These are phyloP conservation scores for Luffa acutangula DNA, from an alignment of 306 rosid species.

Conservation along the genomic window DNA sequence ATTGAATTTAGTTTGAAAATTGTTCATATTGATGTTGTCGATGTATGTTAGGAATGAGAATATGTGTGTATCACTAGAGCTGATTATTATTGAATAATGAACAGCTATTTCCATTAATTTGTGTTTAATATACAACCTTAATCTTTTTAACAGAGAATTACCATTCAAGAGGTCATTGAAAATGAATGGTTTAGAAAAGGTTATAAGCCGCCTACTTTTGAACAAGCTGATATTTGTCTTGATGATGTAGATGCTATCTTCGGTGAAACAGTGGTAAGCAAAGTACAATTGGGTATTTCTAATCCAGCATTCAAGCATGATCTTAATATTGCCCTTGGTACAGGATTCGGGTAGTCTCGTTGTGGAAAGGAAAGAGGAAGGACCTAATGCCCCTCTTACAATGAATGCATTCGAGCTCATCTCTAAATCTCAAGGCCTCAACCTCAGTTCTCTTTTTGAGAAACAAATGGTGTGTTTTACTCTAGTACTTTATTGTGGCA, in stretches of 20 bases:
- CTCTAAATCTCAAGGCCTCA: constrained; percentile 90
- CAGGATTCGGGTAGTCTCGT: constrained; percentile 65
- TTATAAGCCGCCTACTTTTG: constrained; percentile 73
- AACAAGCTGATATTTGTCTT: constrained; percentile 65
- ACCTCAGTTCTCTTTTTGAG: constrained; percentile 78
- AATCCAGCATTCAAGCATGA: neutral
- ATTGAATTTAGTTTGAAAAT: neutral
- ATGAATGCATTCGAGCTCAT: constrained; percentile 98
- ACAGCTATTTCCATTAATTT: neutral
- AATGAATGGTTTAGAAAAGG: constrained; percentile 98
- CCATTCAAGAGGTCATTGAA: constrained; percentile 66
- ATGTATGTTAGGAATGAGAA: neutral
- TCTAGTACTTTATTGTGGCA: neutral
- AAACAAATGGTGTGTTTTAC: constrained; percentile 70
- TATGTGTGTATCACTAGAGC: neutral
- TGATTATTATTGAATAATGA: neutral
- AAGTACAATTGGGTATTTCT: constrained; percentile 1
- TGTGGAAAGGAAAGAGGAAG: constrained; percentile 63
- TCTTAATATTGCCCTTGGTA: neutral
- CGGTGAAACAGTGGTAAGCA: constrained; percentile 45
- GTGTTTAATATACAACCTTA: neutral
- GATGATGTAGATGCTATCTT: constrained; percentile 75
- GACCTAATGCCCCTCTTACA: constrained; percentile 47
- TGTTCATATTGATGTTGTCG: neutral
- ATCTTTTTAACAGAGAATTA: constrained; percentile 59